Base-by-base conservation (phyloP, 495 filamentous ascomycete species). In the Neurospora sp. region DNA sequence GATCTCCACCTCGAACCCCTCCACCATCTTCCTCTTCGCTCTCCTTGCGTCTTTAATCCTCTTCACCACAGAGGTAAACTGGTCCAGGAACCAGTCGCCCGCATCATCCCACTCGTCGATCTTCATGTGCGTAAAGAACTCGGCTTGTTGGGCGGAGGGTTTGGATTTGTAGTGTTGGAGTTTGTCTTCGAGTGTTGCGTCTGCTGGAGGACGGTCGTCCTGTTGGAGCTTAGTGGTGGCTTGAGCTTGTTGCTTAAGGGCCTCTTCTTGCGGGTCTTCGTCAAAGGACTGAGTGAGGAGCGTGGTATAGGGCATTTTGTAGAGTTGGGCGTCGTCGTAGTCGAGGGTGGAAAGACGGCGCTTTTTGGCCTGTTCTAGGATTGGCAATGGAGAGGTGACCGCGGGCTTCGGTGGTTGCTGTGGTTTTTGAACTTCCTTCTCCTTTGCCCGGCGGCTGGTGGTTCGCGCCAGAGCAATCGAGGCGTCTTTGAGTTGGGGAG, bases 21-120 rank as follows among this genome's bases (percentile, higher is more conserved):
- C 81, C 8, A 90, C 88, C 8, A 91, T 82, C 70, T 86, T 84
- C 43, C 94, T 86, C 78, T 93, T 93, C 24, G 86, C 84, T 72
- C 86, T 85, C 66, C 93, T 84, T 38, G 90, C 84, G 0, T 88
- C 83, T 73, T 88, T 92, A 77, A 94, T 86, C 75, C 88, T 86
- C 21, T 83, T 78, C 74, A 94, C 84, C 21, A 94, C 79, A 9
- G 86, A 83, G 7, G 84, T 83, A 76, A 96, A 94, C 74, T 86
- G 87, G 4, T 89, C 88, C 17, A 95, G 82, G 48, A 97, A 88
- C 85, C 92, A 90, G 74, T 97, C 93, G 9, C 94, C 94, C 17
- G 90, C 89, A 69, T 91, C 86, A 78, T 97, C 94, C 91, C 94
- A 96, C 78, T 95, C 91, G 36, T 87, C 83, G 31, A 92, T 85